Percentiles rank a stretch among this genome's conserved stretches.
Evolutionary conservation across 768 basidiomycete species (phyloP).

Genomic region (Gloeopeniophorella convolvens): DNA sequence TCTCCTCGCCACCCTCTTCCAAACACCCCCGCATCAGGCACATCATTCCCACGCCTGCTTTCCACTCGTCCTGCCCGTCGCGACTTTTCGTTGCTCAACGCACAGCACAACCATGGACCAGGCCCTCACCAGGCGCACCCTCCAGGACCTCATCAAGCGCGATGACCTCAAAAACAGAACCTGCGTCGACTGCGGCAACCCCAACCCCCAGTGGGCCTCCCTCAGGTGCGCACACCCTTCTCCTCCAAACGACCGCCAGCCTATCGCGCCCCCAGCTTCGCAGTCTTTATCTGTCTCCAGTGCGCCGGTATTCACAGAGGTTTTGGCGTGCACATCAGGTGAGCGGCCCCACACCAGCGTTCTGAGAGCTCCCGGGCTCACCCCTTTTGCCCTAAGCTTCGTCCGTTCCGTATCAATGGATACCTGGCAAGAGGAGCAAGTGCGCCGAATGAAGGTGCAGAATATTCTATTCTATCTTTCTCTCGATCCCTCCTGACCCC

Average conservation of each 20-base stretch:
- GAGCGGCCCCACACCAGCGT: conserved; percentile 3
- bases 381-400: conserved; percentile 50
- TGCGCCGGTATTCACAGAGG: conserved; percentile 80
- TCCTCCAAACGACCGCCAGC: background rate
- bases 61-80: conserved; percentile 1
- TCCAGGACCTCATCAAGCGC: conserved; percentile 68
- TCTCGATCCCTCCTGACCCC: conserved; percentile 11
- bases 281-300: conserved; percentile 88
- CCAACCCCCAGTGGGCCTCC: conserved; percentile 96
- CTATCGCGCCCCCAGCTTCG: conserved; percentile 45
- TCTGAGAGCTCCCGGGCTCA: conserved; percentile 13
- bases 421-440: conserved; percentile 88
- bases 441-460: conserved; percentile 80
- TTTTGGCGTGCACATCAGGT: conserved; percentile 92
- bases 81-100: conserved; percentile 5
- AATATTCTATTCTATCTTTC: conserved; percentile 5
- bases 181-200: conserved; percentile 80
- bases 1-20: too few species aligned
- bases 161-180: conserved; percentile 68
- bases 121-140: conserved; percentile 56
- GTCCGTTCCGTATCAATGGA: conserved; percentile 95
- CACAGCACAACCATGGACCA: conserved; percentile 43
- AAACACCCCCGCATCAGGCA: too few species aligned
- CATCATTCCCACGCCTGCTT: too few species aligned
- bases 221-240: conserved; percentile 43